Percentiles rank a stretch among this genome's conserved stretches.
Conservation (phyloP, 208 protist genomes). For the Leishmania mexicana region DNA sequence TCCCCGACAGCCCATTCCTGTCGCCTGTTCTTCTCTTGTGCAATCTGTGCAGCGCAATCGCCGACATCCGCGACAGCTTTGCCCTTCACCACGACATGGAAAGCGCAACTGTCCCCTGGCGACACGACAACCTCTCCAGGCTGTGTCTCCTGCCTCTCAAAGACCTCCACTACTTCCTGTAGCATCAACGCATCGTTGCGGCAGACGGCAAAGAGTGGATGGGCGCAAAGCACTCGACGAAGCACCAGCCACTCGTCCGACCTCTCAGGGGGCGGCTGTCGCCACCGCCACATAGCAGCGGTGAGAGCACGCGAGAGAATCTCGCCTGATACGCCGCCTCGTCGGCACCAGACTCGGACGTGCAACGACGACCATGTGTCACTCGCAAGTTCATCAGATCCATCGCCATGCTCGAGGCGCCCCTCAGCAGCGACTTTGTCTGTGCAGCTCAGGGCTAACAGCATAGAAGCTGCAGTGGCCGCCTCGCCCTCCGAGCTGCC, state of each 20-base stretch:
- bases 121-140: neutral
- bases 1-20: conserved; percentile 13
- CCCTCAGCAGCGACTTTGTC: neutral
- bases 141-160: conserved; percentile 12
- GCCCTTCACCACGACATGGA: conserved; percentile 23
- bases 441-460: neutral
- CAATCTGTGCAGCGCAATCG: neutral
- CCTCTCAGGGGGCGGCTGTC: neutral
- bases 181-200: conserved; percentile 1
- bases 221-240: neutral
- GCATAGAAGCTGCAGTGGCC: neutral
- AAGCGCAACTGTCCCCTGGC: conserved; percentile 9
- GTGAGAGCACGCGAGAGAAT: neutral
- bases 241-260: neutral
- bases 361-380: neutral
- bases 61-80: neutral
- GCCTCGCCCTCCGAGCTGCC: neutral
- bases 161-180: conserved; percentile 12
- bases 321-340: conserved; percentile 12
- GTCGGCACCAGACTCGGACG: conserved; percentile 1
- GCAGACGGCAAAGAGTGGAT: conserved; percentile 18
- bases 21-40: neutral
- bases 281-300: conserved; percentile 6
- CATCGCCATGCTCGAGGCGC: neutral
- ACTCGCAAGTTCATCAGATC: neutral